Percentiles rank a stretch among this genome's conserved stretches.
Evolutionary conservation across 2,329 filamentous ascomycete genomes (phyloP).

Genomic region (Tolypocladium guangdongense): DNA sequence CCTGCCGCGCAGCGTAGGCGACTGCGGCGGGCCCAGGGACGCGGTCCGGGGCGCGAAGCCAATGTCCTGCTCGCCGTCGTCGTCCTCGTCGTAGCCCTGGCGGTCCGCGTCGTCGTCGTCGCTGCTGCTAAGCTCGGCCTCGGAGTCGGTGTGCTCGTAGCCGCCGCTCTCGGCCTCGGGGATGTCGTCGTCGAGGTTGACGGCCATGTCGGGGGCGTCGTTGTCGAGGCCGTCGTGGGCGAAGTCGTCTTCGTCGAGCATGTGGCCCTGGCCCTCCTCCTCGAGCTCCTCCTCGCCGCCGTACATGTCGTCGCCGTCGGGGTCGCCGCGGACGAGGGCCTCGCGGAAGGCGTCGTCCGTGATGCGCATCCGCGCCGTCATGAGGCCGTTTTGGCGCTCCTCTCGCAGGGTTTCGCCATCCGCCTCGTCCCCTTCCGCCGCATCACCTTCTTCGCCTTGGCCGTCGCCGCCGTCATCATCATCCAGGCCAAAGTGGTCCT

Average conservation of each 20-base stretch:
- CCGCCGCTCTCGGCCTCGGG: slow-evolving; percentile 52
- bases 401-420: slow-evolving; percentile 29
- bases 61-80: slow-evolving; percentile 15
- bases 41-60: slow-evolving; percentile 29
- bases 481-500: slow-evolving; percentile 41
- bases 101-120: slow-evolving; percentile 27
- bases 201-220: slow-evolving; percentile 40
- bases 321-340: slow-evolving; percentile 40
- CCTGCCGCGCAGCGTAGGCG: slow-evolving; percentile 23
- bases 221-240: slow-evolving; percentile 19
- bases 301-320: slow-evolving; percentile 38
- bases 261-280: slow-evolving; percentile 44
- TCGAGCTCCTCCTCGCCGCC: slow-evolving; percentile 42
- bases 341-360: slow-evolving; percentile 52
- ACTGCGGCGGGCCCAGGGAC: slow-evolving; percentile 21
- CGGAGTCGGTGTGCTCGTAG: slow-evolving; percentile 72
- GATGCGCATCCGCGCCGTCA: slow-evolving; percentile 40
- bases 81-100: slow-evolving; percentile 6
- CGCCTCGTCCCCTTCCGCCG: slow-evolving; percentile 29
- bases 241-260: slow-evolving; percentile 55
- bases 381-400: slow-evolving; percentile 36
- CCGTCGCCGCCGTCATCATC: slow-evolving; percentile 32
- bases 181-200: slow-evolving; percentile 61
- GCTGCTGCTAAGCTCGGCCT: slow-evolving; percentile 48
- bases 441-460: slow-evolving; percentile 27